Base-by-base conservation (phyloP, 768 basidiomycete genomes). In the Lanmaoa rubissima region DNA sequence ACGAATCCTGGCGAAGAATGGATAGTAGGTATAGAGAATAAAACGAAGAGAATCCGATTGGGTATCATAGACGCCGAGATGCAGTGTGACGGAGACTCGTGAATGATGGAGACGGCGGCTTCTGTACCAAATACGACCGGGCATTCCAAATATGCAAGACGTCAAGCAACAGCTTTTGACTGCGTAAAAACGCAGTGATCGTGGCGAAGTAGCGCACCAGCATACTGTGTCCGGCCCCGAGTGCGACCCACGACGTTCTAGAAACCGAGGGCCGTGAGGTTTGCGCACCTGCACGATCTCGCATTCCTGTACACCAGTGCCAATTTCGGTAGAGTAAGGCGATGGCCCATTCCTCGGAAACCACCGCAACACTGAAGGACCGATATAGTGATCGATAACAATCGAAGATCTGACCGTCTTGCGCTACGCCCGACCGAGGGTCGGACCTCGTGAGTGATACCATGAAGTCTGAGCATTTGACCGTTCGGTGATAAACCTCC, bases 401-500 rank as follows among this genome's bases (percentile, higher is more conserved):
- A 73, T 49, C 68, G 65, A 43, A 87, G 73, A 16, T 68, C 55
- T 6, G 76, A 74, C 40, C 71, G 77, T 12, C 19, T 64, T 62
- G 51, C 69, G 72, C 60, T 84, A 76, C 58, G 80, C 79, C 26
- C 57, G 28, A 75, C 61, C 40, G 75, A 75, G 1, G 83, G 85
- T n/a, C 83, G 80, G 46, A 84, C 82, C 49, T 82, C 76, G n/a
- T 60, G 51, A 77, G 64, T 82, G 82, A 47, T 79, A 84, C 11
- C 78, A 73, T 24, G 21, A n/a, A 85, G 75, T 51, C 80, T 79
- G 49, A 85, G 73, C 1, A 64, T 68, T 50, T 68, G 66, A 34
- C 78, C 62, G 48, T 41, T 50, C 21, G 48, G 31, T 31, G 57
- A 59, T 52, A 57, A 52, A 57, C 51, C 52, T 42, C 52, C 31